Evolutionary conservation across 768 basidiomycete species (phyloP).

Genomic region (Cystofilobasidium macerans): DNA sequence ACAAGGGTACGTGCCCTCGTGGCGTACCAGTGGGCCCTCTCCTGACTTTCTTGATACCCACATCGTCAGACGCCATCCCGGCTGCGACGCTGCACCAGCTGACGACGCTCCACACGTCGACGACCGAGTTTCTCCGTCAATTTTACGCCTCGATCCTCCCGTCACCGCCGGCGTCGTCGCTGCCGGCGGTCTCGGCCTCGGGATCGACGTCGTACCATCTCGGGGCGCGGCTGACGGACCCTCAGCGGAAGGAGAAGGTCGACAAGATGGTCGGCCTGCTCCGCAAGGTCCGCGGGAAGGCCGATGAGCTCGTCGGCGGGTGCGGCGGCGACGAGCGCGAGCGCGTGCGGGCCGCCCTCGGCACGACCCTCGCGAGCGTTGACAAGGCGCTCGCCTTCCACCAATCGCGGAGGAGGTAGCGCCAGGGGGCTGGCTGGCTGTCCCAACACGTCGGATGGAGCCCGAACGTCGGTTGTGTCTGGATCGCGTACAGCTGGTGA

Average conservation of each 20-base stretch:
- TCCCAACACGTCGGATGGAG: too few species aligned
- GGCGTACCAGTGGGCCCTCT: too few species aligned
- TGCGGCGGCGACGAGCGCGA: background rate
- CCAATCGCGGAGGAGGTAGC: conserved; percentile 9
- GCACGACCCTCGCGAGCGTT: conserved; percentile 60
- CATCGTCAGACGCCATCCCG: conserved; percentile 61
- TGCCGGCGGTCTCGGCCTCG: conserved; percentile 23
- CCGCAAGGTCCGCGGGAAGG: conserved; percentile 65
- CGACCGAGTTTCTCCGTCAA: conserved; percentile 91
- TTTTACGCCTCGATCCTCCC: conserved; percentile 87
- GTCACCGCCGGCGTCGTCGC: conserved; percentile 38
- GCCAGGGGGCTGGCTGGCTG: too few species aligned
- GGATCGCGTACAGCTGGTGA: too few species aligned
- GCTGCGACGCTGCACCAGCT: conserved; percentile 67
- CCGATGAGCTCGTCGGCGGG: conserved; percentile 43
- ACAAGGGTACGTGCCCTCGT: conserved; percentile 46
- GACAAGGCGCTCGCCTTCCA: conserved; percentile 51
- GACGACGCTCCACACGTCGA: conserved; percentile 79
- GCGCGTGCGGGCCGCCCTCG: conserved; percentile 51
- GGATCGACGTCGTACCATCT: conserved; percentile 46
- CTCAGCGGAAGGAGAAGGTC: conserved; percentile 64
- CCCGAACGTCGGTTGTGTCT: too few species aligned
- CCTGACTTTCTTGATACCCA: background rate
- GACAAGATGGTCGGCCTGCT: conserved; percentile 81
- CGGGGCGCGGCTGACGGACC: conserved; percentile 44